Evolutionary conservation across 1,284 basidiomycete genomes (phyloP).

Genomic region (Erythrobasidium hasegawianum): DNA sequence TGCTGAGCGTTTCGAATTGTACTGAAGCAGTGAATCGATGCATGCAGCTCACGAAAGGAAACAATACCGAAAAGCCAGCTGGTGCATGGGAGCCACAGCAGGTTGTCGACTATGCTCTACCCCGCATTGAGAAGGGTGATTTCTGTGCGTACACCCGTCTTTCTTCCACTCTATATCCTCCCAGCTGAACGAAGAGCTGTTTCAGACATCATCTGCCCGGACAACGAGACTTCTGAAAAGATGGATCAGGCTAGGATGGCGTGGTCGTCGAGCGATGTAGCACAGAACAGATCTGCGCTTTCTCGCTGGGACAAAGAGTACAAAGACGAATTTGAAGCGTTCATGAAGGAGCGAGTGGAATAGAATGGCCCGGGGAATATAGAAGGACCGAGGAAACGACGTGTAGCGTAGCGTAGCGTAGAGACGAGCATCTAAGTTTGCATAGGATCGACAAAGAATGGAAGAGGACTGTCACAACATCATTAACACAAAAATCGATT

Average conservation of each 20-base stretch:
- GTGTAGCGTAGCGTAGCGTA: neutral
- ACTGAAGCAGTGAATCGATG: neutral
- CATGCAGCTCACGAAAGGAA: slow-evolving; percentile 26
- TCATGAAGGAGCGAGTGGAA: slow-evolving; percentile 41
- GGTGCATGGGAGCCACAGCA: slow-evolving; percentile 43
- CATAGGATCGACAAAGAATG: neutral
- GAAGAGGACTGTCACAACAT: neutral
- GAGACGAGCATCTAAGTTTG: neutral
- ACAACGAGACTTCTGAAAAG: slow-evolving; percentile 37
- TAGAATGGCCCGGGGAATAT: slow-evolving; percentile 25
- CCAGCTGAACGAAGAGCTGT: neutral
- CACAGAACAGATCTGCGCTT: slow-evolving; percentile 41
- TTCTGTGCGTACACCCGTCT: slow-evolving; percentile 31
- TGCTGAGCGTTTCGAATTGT: too few species aligned
- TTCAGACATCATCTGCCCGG: slow-evolving; percentile 43
- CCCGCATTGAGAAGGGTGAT: slow-evolving; percentile 30
- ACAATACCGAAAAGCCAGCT: slow-evolving; percentile 39
- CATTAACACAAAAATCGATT: neutral
- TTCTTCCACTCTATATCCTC: neutral
- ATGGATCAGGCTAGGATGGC: slow-evolving; percentile 41
- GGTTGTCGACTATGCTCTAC: slow-evolving; percentile 42
- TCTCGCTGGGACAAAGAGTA: slow-evolving; percentile 43
- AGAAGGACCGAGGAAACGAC: neutral
- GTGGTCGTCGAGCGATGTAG: slow-evolving; percentile 41
- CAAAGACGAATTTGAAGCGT: slow-evolving; percentile 42